Evolutionary conservation across 257 asterid species (phyloP).

Genomic region (Capsicum baccatum): DNA sequence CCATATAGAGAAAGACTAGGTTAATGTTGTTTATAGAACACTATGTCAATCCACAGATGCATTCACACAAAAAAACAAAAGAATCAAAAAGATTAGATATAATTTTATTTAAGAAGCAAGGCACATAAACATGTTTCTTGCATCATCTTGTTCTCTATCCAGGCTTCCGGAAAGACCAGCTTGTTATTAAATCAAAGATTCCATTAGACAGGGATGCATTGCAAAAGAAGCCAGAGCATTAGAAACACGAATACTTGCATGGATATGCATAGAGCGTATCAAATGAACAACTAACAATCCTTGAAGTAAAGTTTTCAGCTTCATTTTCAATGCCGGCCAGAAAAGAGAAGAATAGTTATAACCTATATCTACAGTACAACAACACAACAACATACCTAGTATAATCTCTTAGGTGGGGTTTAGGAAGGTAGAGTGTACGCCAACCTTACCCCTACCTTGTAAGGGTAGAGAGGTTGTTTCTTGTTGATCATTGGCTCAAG

Average conservation of each 20-base stretch:
- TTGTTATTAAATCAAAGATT: not conserved
- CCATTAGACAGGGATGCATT: not conserved
- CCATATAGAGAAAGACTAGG: constrained; percentile 3
- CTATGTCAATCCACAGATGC: not conserved
- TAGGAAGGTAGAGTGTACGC: too few species aligned
- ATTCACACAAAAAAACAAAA: not conserved
- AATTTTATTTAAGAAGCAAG: not conserved
- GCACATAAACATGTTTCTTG: constrained; percentile 13
- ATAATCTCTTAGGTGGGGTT: too few species aligned
- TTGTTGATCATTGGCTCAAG: too few species aligned
- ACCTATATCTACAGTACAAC: not conserved
- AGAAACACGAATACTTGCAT: not conserved
- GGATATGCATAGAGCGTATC: constrained; percentile 21
- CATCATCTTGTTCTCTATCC: constrained; percentile 12
- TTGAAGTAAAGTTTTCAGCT: not conserved
- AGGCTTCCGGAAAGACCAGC: not conserved
- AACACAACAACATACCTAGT: too few species aligned
- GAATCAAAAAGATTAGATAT: not conserved
- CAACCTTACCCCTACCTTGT: too few species aligned
- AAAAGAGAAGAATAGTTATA: not conserved
- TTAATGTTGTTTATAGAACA: not conserved
- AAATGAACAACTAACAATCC: constrained; percentile 15
- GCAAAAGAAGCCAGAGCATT: not conserved
- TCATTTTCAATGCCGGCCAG: not conserved
- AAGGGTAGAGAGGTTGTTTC: too few species aligned